Conservation (phyloP, 1,284 basidiomycete species). For the Exobasidium cylindrosporum region DNA sequence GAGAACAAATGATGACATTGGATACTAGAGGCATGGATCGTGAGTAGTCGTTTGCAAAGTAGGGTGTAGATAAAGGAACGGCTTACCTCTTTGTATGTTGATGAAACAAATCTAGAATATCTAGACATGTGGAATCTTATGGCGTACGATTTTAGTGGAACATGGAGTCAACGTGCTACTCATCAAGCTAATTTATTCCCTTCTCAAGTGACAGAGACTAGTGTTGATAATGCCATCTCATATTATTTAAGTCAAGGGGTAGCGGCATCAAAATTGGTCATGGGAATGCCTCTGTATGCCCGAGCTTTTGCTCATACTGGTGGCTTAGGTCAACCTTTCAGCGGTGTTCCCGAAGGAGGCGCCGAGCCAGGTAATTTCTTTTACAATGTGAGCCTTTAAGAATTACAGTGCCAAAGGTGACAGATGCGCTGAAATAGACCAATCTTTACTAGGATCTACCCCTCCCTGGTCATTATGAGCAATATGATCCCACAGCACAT, state of each 20-base stretch:
- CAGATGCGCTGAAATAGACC: no score
- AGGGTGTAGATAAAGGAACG: neutral
- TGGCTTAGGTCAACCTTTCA: slow-evolving; percentile 73
- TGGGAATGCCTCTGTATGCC: slow-evolving; percentile 66
- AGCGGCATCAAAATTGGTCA: slow-evolving; percentile 68
- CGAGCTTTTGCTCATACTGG: slow-evolving; percentile 75
- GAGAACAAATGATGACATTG: slow-evolving; percentile 67
- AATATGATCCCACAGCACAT: slow-evolving; percentile 69
- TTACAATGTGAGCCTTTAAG: slow-evolving; percentile 65
- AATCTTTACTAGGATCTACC: slow-evolving; percentile 65
- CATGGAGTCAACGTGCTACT: slow-evolving; percentile 70
- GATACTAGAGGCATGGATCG: slow-evolving; percentile 71
- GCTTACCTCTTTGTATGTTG: no score
- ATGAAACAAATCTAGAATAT: no score
- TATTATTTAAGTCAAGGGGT: slow-evolving; percentile 70
- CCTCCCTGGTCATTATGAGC: slow-evolving; percentile 65
- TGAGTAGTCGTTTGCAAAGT: slow-evolving; percentile 15
- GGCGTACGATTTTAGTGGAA: slow-evolving; percentile 61
- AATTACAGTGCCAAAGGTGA: no score
- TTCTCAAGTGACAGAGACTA: neutral
- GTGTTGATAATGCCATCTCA: slow-evolving; percentile 68
- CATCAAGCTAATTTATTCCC: slow-evolving; percentile 60
- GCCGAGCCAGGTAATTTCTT: slow-evolving; percentile 62
- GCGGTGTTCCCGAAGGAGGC: slow-evolving; percentile 72
- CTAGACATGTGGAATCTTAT: slow-evolving; percentile 88